Evolutionary conservation across 1,284 basidiomycete genomes (phyloP), one percentile per base, ranked within the genome.

Genomic region (Neolentinus lepideus): DNA sequence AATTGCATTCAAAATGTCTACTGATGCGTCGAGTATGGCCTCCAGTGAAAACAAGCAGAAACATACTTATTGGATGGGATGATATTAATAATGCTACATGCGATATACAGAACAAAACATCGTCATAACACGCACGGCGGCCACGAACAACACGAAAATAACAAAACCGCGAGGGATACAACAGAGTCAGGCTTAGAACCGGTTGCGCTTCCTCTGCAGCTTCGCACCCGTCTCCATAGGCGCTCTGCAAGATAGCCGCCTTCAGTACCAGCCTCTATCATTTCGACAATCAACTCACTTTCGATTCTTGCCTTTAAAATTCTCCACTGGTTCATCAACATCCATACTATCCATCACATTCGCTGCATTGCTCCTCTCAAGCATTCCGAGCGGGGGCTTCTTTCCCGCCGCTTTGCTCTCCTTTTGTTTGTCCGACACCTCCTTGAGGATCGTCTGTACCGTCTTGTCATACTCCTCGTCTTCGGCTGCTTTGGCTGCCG

Each of bases 371-470:
- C 71, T 70, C 19, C 59, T 52, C 38, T 58, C 51, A 16, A 74
- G 70, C 61, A 75, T 66, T n/a, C 58, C 57, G 16, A 62, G 29
- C 4, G 29, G 71, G 50, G 66, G 74, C 29, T 69, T 69, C 25
- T 61, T 63, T 4, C 36, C 38, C 19, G 22, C 53, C 3, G 9
- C 24, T 62, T 65, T 67, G 52, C 57, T 64, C 56, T 71, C 69
- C 56, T 66, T 79, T 62, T 79, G 75, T 68, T 77, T 80, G 47
- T 82, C 81, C 19, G 71, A 64, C 9, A 82, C 74, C 35, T 85
- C 83, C 59, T 77, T 78, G 36, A 87, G 67, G 12, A 68, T 76
- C 9, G 64, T 62, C 57, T 76, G 71, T 16, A 82, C 64, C 22
- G 64, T 64, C 52, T 67, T 71, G 52, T 84, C 80, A 60, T 84